phyloP scores from a whole-genome alignment of 164 flowering plant genomes.

The Cinnamomum micranthum region DNA sequence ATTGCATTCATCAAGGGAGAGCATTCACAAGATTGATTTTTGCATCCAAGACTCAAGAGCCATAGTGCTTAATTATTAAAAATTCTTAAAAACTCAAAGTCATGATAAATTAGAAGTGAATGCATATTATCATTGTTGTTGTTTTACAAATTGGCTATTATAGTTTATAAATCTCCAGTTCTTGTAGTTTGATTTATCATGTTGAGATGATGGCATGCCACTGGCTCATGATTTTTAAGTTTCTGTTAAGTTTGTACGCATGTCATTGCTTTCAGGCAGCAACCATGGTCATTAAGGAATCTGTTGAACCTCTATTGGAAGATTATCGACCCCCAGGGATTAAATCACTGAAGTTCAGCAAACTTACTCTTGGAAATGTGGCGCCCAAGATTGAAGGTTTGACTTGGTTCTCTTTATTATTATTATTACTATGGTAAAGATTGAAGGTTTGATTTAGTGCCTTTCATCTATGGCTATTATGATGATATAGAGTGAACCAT shows the following conservation, averaged over 20 bases:
- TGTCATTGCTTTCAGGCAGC: conserved; percentile 64
- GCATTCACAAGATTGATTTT: too few relatives aligned
- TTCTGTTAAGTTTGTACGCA: not conserved
- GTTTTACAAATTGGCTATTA: not conserved
- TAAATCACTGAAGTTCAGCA: conserved; percentile 87
- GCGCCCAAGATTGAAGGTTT: conserved; percentile 98
- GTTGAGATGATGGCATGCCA: not conserved
- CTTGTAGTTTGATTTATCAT: not conserved
- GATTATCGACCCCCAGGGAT: conserved; percentile 94
- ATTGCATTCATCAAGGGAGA: too few relatives aligned
- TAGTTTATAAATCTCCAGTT: not conserved
- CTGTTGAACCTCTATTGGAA: conserved; percentile 95
- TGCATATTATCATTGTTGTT: not conserved
- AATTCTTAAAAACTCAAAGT: too few relatives aligned
- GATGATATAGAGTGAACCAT: too few relatives aligned
- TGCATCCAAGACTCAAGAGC: too few relatives aligned
- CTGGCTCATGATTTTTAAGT: conserved; percentile 7
- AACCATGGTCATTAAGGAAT: conserved; percentile 71
- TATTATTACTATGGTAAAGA: too few relatives aligned
- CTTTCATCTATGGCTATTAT: too few relatives aligned
- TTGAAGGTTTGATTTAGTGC: too few relatives aligned
- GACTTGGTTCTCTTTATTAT: too few relatives aligned
- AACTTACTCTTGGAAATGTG: conserved; percentile 83
- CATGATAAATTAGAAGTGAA: too few relatives aligned
- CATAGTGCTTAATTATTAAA: too few relatives aligned